Evolutionary conservation across 768 basidiomycete genomes (phyloP).

Genomic region (Crassisporium funariophilum): DNA sequence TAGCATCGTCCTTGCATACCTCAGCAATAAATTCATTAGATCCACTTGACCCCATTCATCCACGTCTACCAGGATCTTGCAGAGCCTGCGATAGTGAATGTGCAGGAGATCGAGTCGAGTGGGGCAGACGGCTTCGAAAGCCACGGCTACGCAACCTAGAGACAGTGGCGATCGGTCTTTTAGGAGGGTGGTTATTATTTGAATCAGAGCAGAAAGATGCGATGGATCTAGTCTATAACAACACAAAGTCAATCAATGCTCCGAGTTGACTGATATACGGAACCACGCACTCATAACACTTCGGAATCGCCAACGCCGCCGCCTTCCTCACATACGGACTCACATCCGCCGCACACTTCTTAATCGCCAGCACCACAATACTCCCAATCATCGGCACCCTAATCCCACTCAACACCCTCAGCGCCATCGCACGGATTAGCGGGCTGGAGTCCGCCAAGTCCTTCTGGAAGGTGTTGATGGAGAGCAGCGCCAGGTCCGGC

Average conservation of each 20-base stretch:
- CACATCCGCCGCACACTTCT: constrained; percentile 88
- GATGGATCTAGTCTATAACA: constrained; percentile 65
- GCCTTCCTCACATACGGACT: constrained; percentile 96
- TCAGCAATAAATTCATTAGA: constrained; percentile 71
- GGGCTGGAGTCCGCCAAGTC: constrained; percentile 92
- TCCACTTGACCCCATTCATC: constrained; percentile 97
- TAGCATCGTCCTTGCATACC: constrained; percentile 87
- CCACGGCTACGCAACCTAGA: constrained; percentile 81
- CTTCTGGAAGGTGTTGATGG: constrained; percentile 98
- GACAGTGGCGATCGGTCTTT: constrained; percentile 84
- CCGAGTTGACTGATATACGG: background rate
- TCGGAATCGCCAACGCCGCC: constrained; percentile 87
- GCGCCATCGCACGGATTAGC: constrained; percentile 93
- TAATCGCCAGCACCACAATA: constrained; percentile 84
- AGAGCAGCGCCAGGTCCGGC: constrained; percentile 92
- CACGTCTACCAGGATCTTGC: constrained; percentile 81
- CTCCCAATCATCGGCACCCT: constrained; percentile 86
- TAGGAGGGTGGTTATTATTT: constrained; percentile 63
- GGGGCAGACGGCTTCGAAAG: constrained; percentile 88
- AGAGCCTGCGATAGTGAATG: constrained; percentile 82
- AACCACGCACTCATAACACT: constrained; percentile 64
- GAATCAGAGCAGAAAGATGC: constrained; percentile 72
- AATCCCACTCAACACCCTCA: constrained; percentile 91
- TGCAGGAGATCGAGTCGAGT: constrained; percentile 87
- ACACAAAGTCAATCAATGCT: background rate